Percentiles rank a stretch among this genome's conserved stretches.
Conservation (phyloP, 768 basidiomycete genomes). For the Thelephora ganbajun region DNA sequence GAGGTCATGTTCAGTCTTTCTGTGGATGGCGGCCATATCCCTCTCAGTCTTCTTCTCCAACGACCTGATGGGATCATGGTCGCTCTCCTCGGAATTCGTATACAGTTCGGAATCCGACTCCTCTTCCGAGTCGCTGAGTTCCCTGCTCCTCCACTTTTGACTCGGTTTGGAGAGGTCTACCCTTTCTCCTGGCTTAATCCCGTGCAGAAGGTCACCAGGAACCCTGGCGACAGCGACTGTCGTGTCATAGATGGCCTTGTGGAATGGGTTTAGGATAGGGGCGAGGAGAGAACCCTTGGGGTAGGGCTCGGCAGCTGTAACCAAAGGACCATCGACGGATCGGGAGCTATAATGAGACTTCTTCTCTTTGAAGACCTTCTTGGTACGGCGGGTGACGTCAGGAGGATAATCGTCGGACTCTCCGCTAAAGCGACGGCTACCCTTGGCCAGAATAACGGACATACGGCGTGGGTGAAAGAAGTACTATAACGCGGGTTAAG, state of each 20-base stretch:
- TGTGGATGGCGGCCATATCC: no score
- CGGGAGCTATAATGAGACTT: no score
- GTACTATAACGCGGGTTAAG: slow-evolving; percentile 4
- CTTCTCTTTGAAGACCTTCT: background rate
- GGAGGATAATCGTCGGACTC: slow-evolving; percentile 3
- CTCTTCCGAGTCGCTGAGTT: no score
- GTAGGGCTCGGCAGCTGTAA: background rate
- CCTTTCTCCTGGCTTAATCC: no score
- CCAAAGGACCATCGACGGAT: no score
- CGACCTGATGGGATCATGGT: no score
- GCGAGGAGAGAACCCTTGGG: background rate
- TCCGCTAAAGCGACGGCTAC: slow-evolving; percentile 2
- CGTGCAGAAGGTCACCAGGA: slow-evolving; percentile 2
- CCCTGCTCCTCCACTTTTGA: no score
- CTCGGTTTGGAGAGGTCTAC: no score
- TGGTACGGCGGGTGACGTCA: slow-evolving; percentile 2
- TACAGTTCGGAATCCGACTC: no score
- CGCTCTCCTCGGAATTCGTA: no score
- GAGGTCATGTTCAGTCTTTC: no score
- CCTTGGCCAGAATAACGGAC: slow-evolving; percentile 10
- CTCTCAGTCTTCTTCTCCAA: no score
- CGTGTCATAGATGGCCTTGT: slow-evolving; percentile 1
- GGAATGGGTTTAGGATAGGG: background rate
- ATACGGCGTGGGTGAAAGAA: slow-evolving; percentile 13
- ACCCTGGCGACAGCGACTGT: slow-evolving; percentile 5